Conservation (phyloP, 805 yeast species). For the Candida suzukii region DNA sequence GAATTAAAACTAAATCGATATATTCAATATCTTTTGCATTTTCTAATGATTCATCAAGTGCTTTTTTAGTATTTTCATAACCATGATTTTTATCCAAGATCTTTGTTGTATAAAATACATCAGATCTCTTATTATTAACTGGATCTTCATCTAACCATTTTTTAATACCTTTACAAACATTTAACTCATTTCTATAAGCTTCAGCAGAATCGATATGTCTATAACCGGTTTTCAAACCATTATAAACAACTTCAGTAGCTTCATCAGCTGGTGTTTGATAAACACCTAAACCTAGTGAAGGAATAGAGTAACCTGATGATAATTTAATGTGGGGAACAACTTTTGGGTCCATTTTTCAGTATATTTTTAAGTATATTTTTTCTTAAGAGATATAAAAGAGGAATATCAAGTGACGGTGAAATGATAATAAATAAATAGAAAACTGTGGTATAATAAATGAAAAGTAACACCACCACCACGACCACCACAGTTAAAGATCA, state of each 20-base stretch:
- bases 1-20: constrained; percentile 48
- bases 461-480: too few relatives aligned
- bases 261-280: constrained; percentile 33
- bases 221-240: constrained; percentile 60
- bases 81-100: constrained; percentile 24
- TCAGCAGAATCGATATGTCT: constrained; percentile 73
- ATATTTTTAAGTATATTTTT: too few relatives aligned
- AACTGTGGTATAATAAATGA: too few relatives aligned
- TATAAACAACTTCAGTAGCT: constrained; percentile 37
- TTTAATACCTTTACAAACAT: constrained; percentile 52
- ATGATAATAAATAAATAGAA: too few relatives aligned
- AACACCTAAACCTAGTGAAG: constrained; percentile 52
- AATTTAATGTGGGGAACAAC: too few relatives aligned
- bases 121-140: constrained; percentile 22
- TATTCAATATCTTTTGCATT: constrained; percentile 38
- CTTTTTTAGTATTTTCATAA: constrained; percentile 32
- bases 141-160: constrained; percentile 28
- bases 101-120: constrained; percentile 36
- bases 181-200: constrained; percentile 56
- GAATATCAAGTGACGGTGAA: too few relatives aligned
- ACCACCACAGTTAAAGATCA: too few relatives aligned
- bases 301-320: constrained; percentile 52
- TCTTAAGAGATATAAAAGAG: too few relatives aligned
- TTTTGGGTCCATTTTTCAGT: too few relatives aligned
- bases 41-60: constrained; percentile 35